These are phyloP conservation scores for Beauveria asiatica DNA, from an alignment of 2,329 filamentous ascomycete genomes.

Conservation along the genomic window DNA sequence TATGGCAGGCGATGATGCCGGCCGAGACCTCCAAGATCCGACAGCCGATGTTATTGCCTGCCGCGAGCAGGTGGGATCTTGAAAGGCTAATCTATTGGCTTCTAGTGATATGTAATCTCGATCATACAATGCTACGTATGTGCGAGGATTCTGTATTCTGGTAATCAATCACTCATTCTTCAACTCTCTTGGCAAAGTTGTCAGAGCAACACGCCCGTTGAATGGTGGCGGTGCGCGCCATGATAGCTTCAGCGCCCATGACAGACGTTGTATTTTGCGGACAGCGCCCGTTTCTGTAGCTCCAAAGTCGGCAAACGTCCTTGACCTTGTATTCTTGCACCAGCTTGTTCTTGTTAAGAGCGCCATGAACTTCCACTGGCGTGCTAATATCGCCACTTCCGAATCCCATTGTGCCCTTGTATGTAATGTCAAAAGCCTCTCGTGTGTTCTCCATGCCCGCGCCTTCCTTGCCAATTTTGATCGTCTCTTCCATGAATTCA, in stretches of 20 bases:
- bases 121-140: neutral
- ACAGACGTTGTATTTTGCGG: constrained; percentile 35
- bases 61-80: no score
- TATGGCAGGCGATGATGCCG: no score
- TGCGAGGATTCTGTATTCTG: neutral
- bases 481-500: constrained; percentile 52
- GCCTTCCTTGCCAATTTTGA: constrained; percentile 37
- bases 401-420: constrained; percentile 32
- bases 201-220: constrained; percentile 15
- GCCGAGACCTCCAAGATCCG: no score
- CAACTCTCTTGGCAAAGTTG: neutral
- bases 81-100: neutral
- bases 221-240: constrained; percentile 31
- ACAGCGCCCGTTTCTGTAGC: constrained; percentile 51
- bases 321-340: constrained; percentile 41
- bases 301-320: constrained; percentile 54
- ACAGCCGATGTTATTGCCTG: no score
- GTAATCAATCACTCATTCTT: neutral
- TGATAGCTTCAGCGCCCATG: constrained; percentile 26
- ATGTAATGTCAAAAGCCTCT: constrained; percentile 40
- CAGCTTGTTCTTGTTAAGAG: constrained; percentile 18
- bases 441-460: constrained; percentile 34
- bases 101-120: neutral
- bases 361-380: constrained; percentile 32
- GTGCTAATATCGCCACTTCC: constrained; percentile 25